Evolutionary conservation across 2,329 filamentous ascomycete genomes (phyloP).

Genomic region (Tolypocladium nubicola): DNA sequence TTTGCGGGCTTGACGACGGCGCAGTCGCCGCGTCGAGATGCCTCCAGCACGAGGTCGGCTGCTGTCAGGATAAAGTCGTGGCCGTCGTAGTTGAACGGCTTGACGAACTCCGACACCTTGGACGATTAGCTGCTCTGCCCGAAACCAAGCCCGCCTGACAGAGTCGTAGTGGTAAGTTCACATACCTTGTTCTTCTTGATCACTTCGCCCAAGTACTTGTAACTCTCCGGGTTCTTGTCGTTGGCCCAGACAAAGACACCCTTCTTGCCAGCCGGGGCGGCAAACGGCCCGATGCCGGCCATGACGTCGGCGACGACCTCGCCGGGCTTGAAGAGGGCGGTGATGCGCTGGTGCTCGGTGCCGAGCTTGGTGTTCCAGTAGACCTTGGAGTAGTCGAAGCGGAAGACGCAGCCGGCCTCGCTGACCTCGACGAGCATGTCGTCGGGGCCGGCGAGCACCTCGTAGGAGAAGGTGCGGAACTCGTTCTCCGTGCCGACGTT

Average conservation of each 20-base stretch:
- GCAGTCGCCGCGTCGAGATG: conserved; percentile 39
- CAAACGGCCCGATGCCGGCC: conserved; percentile 94
- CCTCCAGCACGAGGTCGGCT: conserved; percentile 47
- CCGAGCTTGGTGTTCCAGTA: conserved; percentile 96
- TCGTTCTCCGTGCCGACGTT: conserved; percentile 76
- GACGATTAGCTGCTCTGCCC: background rate
- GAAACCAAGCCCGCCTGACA: background rate
- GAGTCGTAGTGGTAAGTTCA: background rate
- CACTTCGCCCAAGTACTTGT: conserved; percentile 58
- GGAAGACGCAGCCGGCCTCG: conserved; percentile 78
- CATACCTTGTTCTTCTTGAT: conserved; percentile 69
- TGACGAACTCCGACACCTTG: conserved; percentile 58
- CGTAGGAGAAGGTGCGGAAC: conserved; percentile 88
- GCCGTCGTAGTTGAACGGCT: conserved; percentile 73
- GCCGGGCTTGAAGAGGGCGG: conserved; percentile 65
- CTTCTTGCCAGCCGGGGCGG: conserved; percentile 81
- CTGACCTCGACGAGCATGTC: conserved; percentile 75
- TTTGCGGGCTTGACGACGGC: conserved; percentile 36
- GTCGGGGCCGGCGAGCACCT: conserved; percentile 72
- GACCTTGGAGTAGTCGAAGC: conserved; percentile 89
- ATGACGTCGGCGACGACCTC: conserved; percentile 94
- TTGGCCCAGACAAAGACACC: conserved; percentile 93
- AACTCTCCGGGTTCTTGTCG: conserved; percentile 89
- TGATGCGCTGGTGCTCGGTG: conserved; percentile 75
- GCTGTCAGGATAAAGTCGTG: conserved; percentile 66